phyloP scores from a whole-genome alignment of 179 eudicot species.

The Nepenthes alata region DNA sequence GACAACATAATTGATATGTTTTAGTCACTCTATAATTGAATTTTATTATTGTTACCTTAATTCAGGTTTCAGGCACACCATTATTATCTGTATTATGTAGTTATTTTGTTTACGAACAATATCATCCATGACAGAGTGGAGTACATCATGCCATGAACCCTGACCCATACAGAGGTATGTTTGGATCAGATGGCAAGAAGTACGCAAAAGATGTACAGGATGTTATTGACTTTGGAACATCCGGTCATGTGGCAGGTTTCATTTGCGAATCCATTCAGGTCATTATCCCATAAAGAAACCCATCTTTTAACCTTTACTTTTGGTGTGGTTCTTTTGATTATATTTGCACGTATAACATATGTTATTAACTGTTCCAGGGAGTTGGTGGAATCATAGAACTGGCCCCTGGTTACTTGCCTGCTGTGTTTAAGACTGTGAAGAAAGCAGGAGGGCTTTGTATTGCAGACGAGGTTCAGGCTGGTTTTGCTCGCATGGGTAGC shows the following conservation, averaged over 20 bases:
- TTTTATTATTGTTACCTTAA: neutral
- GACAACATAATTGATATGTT: neutral
- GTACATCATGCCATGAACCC: constrained; percentile 91
- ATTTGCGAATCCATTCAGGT: constrained; percentile 88
- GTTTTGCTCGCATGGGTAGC: constrained; percentile 88
- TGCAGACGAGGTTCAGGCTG: constrained; percentile 92
- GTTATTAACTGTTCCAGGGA: constrained; percentile 26
- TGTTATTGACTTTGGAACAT: constrained; percentile 68
- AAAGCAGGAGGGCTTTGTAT: constrained; percentile 89
- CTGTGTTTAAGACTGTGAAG: constrained; percentile 45
- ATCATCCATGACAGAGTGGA: constrained; percentile 42
- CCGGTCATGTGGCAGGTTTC: constrained; percentile 77
- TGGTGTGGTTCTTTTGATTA: neutral
- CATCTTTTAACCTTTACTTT: neutral
- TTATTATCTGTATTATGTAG: neutral
- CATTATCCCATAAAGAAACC: neutral
- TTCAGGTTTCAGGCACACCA: neutral
- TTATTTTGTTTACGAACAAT: constrained; percentile 1
- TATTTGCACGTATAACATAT: neutral
- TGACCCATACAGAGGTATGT: constrained; percentile 81
- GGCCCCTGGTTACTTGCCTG: constrained; percentile 79
- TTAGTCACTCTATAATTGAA: neutral
- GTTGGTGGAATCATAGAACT: constrained; percentile 87
- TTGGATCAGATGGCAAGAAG: constrained; percentile 78
- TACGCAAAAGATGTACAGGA: constrained; percentile 85